phyloP scores from a whole-genome alignment of 768 basidiomycete species.

The Chalciporus chontae region DNA sequence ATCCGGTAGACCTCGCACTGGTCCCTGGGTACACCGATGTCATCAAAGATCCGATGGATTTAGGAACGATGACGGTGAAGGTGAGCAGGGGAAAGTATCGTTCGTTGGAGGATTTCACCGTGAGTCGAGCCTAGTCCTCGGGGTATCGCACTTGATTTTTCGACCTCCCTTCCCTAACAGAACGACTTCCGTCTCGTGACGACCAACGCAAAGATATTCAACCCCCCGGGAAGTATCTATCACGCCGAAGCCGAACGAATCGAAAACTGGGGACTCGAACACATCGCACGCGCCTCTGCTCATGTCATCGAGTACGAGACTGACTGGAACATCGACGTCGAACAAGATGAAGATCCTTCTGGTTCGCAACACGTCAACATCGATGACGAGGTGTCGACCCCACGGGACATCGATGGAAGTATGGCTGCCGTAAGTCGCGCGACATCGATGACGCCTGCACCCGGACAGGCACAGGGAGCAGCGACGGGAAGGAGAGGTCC shows the following conservation, averaged over 20 bases:
- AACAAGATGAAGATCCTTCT: conserved; percentile 49
- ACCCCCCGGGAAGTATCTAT: conserved; percentile 72
- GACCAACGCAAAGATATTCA: conserved; percentile 71
- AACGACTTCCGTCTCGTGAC: conserved; percentile 71
- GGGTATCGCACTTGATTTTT: neutral
- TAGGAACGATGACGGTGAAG: conserved; percentile 82
- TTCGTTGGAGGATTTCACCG: conserved; percentile 76
- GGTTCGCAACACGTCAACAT: conserved; percentile 28
- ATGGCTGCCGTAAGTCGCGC: conserved; percentile 44
- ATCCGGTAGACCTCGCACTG: conserved; percentile 57
- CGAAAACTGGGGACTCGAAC: conserved; percentile 68
- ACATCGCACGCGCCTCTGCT: conserved; percentile 64
- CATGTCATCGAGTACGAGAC: conserved; percentile 81
- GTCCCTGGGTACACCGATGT: conserved; percentile 64
- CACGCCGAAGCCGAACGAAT: conserved; percentile 70
- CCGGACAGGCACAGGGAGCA: conserved; percentile 8
- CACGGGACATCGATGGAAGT: conserved; percentile 47
- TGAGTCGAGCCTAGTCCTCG: conserved; percentile 32
- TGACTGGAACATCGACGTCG: conserved; percentile 81
- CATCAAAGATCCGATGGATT: conserved; percentile 87
- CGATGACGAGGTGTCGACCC: conserved; percentile 38
- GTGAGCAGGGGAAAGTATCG: conserved; percentile 74
- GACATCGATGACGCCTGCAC: conserved; percentile 39
- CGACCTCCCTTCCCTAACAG: conserved; percentile 30
- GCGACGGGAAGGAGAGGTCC: conserved; percentile 37